Evolutionary conservation across 192 early-diverging fungal genomes (phyloP).

Genomic region (Phlyctochytrium planicorne): DNA sequence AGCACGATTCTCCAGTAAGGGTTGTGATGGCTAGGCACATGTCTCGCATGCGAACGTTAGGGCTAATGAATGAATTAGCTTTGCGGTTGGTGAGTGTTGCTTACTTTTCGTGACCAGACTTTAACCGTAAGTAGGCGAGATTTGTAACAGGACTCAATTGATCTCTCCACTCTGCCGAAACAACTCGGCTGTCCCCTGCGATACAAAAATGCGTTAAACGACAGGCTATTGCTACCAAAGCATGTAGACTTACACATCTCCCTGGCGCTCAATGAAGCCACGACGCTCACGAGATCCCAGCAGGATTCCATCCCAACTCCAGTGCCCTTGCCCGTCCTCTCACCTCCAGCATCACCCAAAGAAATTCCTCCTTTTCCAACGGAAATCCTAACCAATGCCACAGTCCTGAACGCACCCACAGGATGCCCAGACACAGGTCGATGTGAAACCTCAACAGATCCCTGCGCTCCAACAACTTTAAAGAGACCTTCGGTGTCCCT

Average conservation of each 20-base stretch:
- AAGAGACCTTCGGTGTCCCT: not conserved
- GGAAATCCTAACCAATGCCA: not conserved
- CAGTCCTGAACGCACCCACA: not conserved
- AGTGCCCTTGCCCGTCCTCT: not conserved
- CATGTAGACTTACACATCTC: conserved; percentile 9
- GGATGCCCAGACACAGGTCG: not conserved
- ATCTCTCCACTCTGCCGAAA: not conserved
- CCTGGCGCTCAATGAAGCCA: not conserved
- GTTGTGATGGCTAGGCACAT: not conserved
- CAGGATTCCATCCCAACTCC: not conserved
- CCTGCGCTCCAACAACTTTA: not conserved
- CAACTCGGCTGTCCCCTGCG: not conserved
- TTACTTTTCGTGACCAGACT: not conserved
- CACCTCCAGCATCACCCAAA: too few relatives aligned
- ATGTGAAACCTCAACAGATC: not conserved
- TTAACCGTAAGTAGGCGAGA: not conserved
- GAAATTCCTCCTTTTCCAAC: not conserved
- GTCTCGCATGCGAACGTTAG: not conserved
- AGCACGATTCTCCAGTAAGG: not conserved
- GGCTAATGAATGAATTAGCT: too few relatives aligned
- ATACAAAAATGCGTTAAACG: not conserved
- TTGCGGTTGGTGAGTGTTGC: too few relatives aligned
- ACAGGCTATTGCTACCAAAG: not conserved
- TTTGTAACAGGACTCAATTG: conserved; percentile 1
- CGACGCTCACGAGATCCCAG: not conserved